Percentiles rank a stretch among this genome's conserved stretches.
Evolutionary conservation across 179 eudicot species (phyloP).

Genomic region (Spinacia oleracea): DNA sequence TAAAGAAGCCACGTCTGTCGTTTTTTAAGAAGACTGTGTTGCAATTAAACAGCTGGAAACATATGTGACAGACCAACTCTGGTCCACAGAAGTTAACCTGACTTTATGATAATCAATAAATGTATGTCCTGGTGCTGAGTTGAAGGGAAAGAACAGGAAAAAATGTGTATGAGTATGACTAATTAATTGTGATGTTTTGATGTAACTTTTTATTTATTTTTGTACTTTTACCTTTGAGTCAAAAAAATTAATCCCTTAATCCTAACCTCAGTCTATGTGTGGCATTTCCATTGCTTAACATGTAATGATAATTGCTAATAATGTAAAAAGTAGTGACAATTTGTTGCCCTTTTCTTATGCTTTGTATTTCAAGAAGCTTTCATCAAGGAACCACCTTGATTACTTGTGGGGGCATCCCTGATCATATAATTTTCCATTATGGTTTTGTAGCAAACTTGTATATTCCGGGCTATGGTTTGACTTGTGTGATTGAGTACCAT

Average conservation of each 20-base stretch:
- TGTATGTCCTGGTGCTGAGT: neutral
- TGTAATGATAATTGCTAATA: neutral
- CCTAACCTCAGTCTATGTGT: neutral
- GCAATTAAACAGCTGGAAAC: neutral
- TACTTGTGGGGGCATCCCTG: neutral
- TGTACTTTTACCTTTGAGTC: too few relatives aligned
- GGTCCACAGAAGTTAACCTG: neutral
- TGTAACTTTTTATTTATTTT: neutral
- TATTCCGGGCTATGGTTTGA: neutral
- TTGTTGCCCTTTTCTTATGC: neutral
- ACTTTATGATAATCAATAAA: constrained; percentile 4
- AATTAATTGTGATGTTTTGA: neutral
- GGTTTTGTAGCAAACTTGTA: neutral
- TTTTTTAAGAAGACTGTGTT: neutral
- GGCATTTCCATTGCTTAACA: neutral
- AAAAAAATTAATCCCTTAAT: too few relatives aligned
- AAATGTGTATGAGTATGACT: neutral
- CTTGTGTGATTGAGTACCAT: neutral
- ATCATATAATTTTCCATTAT: neutral
- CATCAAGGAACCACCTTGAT: neutral
- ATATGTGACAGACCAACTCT: neutral
- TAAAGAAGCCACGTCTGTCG: neutral
- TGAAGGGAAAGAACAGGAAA: neutral
- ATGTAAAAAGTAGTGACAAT: neutral
- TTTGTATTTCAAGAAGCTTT: neutral